Percentiles rank a stretch among this genome's conserved stretches.
Evolutionary conservation across 495 filamentous ascomycete genomes (phyloP).

Genomic region (Xylaria telfairii): DNA sequence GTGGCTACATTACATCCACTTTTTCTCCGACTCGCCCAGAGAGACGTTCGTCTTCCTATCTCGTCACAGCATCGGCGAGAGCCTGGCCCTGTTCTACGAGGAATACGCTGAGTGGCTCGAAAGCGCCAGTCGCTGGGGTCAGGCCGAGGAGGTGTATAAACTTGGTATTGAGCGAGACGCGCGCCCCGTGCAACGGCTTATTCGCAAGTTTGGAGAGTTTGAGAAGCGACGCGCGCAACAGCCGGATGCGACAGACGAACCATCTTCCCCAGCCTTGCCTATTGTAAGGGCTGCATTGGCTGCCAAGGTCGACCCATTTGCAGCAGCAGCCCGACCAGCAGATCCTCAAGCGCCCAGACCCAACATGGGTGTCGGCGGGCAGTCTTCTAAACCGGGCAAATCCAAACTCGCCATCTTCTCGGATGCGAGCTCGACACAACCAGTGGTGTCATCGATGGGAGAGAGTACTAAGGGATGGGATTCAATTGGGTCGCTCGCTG

Average conservation of each 20-base stretch:
- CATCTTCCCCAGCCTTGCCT: slow-evolving; percentile 85
- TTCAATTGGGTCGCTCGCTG: slow-evolving; percentile 80
- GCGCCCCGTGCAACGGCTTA: slow-evolving; percentile 76
- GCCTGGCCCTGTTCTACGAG: slow-evolving; percentile 93
- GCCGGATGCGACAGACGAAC: slow-evolving; percentile 65
- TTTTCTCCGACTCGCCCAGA: slow-evolving; percentile 90
- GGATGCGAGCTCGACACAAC: slow-evolving; percentile 64
- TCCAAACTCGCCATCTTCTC: slow-evolving; percentile 94
- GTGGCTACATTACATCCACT: slow-evolving; percentile 91
- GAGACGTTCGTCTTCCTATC: slow-evolving; percentile 92
- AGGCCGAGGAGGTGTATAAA: slow-evolving; percentile 92
- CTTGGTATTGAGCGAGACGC: slow-evolving; percentile 89
- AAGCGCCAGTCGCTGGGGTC: slow-evolving; percentile 80
- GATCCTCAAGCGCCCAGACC: slow-evolving; percentile 73
- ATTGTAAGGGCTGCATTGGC: slow-evolving; percentile 83
- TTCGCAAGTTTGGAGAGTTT: slow-evolving; percentile 91
- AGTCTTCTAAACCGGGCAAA: slow-evolving; percentile 52
- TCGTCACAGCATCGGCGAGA: slow-evolving; percentile 85
- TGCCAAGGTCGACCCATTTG: slow-evolving; percentile 84
- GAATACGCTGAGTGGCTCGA: slow-evolving; percentile 95
- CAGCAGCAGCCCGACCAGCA: slow-evolving; percentile 47
- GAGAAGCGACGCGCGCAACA: slow-evolving; percentile 73
- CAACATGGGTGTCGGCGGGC: slow-evolving; percentile 51
- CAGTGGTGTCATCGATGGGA: slow-evolving; percentile 49
- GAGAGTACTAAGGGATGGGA: slow-evolving; percentile 79